phyloP scores from a whole-genome alignment of 2,329 filamentous ascomycete genomes.

The Akanthomyces lecanii region DNA sequence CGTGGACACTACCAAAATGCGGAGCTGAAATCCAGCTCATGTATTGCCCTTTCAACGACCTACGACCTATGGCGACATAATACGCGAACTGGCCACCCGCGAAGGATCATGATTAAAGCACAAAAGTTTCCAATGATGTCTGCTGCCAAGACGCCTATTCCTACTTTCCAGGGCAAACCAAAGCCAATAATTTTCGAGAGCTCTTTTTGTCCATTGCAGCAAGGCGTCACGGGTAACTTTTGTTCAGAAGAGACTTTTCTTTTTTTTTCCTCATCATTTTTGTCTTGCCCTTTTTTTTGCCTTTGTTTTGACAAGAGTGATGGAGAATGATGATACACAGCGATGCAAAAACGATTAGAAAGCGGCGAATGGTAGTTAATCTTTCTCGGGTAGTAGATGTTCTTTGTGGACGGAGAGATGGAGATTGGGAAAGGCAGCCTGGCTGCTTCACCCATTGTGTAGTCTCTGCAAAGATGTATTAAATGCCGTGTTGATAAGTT shows the following conservation, averaged over 20 bases:
- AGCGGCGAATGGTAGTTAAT: background rate
- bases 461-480: background rate
- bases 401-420: background rate
- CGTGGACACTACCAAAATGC: slow-evolving; percentile 6
- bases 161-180: background rate
- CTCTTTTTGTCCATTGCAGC: background rate
- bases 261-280: background rate
- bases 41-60: slow-evolving; percentile 5
- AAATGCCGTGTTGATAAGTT: background rate
- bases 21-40: background rate
- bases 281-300: background rate
- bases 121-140: slow-evolving; percentile 7
- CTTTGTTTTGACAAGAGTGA: background rate
- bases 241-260: background rate
- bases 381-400: background rate
- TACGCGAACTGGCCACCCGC: background rate
- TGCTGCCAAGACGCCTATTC: background rate
- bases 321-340: background rate
- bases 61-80: slow-evolving; percentile 1
- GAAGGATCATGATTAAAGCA: background rate
- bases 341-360: background rate
- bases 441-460: background rate
- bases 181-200: background rate
- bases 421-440: background rate
- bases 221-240: slow-evolving; percentile 9